Conservation (phyloP, 2,329 filamentous ascomycete species). For the Fusarium protoensiforme region DNA sequence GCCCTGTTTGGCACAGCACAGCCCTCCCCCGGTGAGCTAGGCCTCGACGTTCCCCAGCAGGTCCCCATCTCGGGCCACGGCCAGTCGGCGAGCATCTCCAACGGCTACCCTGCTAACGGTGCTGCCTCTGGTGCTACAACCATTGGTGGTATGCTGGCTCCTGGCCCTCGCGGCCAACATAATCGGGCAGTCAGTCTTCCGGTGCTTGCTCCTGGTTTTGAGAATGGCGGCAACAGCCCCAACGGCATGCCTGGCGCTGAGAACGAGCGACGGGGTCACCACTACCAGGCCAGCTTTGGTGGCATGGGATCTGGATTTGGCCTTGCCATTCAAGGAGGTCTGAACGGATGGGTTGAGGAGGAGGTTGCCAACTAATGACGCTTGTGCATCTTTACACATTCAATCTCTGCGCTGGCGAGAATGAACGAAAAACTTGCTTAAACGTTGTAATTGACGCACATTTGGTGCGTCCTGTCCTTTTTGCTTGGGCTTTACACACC, state of each 20-base stretch:
- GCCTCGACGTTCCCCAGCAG: conserved; percentile 69
- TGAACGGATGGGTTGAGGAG: conserved; percentile 77
- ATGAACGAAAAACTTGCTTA: conserved; percentile 49
- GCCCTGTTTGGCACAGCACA: conserved; percentile 82
- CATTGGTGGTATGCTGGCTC: conserved; percentile 81
- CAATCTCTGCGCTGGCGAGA: conserved; percentile 35
- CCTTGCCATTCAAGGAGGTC: conserved; percentile 70
- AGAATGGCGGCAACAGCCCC: conserved; percentile 67
- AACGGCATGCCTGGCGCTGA: conserved; percentile 60
- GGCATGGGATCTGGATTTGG: conserved; percentile 70
- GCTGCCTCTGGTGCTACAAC: conserved; percentile 71
- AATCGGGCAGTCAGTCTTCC: conserved; percentile 92
- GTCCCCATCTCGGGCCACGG: conserved; percentile 71
- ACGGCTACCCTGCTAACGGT: conserved; percentile 67
- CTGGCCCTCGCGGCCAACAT: conserved; percentile 70
- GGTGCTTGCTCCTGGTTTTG: conserved; percentile 71
- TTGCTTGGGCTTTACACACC: conserved; percentile 39
- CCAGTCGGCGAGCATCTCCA: conserved; percentile 73
- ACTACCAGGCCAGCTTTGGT: conserved; percentile 73
- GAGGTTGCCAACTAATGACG: conserved; percentile 67
- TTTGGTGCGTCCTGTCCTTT: conserved; percentile 42
- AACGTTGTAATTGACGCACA: conserved; percentile 56
- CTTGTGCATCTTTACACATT: conserved; percentile 40
- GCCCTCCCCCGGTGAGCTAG: conserved; percentile 66
- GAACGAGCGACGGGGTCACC: conserved; percentile 70